Base-by-base conservation (phyloP, 1,284 basidiomycete genomes). In the Ceratobasidium papillatum region DNA sequence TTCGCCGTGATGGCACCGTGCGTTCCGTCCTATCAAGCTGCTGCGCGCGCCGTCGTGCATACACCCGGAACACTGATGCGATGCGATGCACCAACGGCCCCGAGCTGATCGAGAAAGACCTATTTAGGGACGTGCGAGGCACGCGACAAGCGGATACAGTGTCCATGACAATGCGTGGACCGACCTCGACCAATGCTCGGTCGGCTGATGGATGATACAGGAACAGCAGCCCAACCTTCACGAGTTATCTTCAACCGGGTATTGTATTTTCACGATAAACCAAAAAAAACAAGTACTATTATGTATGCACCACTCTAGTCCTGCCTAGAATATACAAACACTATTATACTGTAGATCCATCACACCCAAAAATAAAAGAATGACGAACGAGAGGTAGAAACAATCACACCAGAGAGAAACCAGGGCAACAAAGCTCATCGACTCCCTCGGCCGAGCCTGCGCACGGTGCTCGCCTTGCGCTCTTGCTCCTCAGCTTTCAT, bases 401-500 rank as follows among this genome's bases (percentile, higher is more conserved):
- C 30, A 30, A 25, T 12, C 14, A 2, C 2, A 22, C 25, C n/a
- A 52, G 3, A 25, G 22, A 52, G n/a, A 5, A 25, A 22, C 25
- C 49, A 52, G 22, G 19, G 32, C 27, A 9, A 56, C 30, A 9
- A 19, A 34, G 36, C 56, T 59, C 56, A 72, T 62, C 69, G 69
- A 72, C 69, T 72, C 8, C 69, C 69, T 59, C 69, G 56, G 32
- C 69, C 69, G 22, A 72, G 56, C 3, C 69, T 58, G 27, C 69
- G 58, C 45, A 62, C 58, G 27, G 45, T 61, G 43, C 56, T 72
- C 32, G 41, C 41, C 69, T 72, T 72, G 36, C 56, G 69, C 14
- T 72, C 65, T 32, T 68, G 65, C 36, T 68, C 65, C 36, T 68
- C 69, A 14, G 47, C 69, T 36, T 72, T 72, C 69, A 72, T 72